phyloP scores from a whole-genome alignment of 2,329 filamentous ascomycete species.

The Penicillium corylophilum region DNA sequence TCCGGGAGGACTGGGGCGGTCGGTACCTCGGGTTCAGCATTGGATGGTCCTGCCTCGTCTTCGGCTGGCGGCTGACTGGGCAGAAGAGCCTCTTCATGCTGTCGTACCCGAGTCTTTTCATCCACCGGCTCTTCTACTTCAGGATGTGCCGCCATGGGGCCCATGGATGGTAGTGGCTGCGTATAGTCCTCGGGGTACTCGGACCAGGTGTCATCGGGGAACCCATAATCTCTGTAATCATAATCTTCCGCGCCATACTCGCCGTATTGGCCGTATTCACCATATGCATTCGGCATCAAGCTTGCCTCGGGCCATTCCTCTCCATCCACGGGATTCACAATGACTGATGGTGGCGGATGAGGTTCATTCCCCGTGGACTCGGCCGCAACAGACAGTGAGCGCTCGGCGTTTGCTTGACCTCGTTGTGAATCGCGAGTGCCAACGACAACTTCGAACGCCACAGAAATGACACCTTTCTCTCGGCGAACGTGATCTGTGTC shows the following conservation, averaged over 20 bases:
- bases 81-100: conserved; percentile 74
- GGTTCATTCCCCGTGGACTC: conserved; percentile 26
- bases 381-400: conserved; percentile 27
- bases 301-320: conserved; percentile 31
- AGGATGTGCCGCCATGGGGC: conserved; percentile 39
- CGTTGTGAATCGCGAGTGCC: conserved; percentile 77
- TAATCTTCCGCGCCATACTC: conserved; percentile 26
- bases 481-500: conserved; percentile 83
- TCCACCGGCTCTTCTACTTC: conserved; percentile 63
- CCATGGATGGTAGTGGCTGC: conserved; percentile 24
- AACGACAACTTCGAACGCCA: conserved; percentile 81
- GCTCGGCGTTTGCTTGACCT: conserved; percentile 45
- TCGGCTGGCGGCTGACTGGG: conserved; percentile 71
- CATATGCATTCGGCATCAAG: conserved; percentile 16
- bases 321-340: conserved; percentile 21
- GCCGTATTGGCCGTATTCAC: conserved; percentile 16
- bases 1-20: conserved; percentile 47
- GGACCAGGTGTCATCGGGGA: conserved; percentile 26
- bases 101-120: conserved; percentile 78
- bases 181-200: conserved; percentile 30
- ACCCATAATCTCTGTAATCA: conserved; percentile 30
- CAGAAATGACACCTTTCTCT: conserved; percentile 88
- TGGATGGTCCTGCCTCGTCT: conserved; percentile 48
- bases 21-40: conserved; percentile 36
- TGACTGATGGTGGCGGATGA: conserved; percentile 3